Percentiles rank a stretch among this genome's conserved stretches.
Conservation (phyloP, 768 basidiomycete genomes). For the Kwoniella mangroviensis region DNA sequence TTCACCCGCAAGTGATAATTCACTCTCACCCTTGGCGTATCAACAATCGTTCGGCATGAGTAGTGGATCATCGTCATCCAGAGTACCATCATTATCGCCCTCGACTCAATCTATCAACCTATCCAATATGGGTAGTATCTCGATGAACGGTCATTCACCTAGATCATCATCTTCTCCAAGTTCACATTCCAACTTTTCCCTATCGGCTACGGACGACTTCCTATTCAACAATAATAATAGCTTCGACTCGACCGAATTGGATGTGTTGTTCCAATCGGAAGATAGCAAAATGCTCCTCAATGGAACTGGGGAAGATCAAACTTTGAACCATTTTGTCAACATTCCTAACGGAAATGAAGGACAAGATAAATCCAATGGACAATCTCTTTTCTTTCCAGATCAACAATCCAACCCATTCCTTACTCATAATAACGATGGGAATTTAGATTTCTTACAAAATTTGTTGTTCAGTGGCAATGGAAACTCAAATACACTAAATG, state of each 20-base stretch:
- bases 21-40: slow-evolving; percentile 7
- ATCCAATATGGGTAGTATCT: slow-evolving; percentile 9
- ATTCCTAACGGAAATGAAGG: slow-evolving; percentile 6
- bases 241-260: slow-evolving; percentile 37
- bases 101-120: slow-evolving; percentile 24
- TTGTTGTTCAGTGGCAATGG: slow-evolving; percentile 11
- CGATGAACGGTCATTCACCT: slow-evolving; percentile 32
- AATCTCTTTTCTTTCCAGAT: slow-evolving; percentile 8
- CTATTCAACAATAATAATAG: slow-evolving; percentile 26
- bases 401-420: slow-evolving; percentile 10
- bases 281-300: slow-evolving; percentile 4
- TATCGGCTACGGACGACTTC: slow-evolving; percentile 37
- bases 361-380: background rate
- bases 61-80: slow-evolving; percentile 22
- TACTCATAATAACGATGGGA: slow-evolving; percentile 1
- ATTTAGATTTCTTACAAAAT: slow-evolving; percentile 24
- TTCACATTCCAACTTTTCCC: slow-evolving; percentile 36
- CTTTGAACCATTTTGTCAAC: slow-evolving; percentile 16
- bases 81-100: slow-evolving; percentile 38
- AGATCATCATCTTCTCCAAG: slow-evolving; percentile 41
- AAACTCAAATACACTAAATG: background rate
- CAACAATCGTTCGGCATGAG: slow-evolving; percentile 5
- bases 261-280: slow-evolving; percentile 31
- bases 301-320: background rate
- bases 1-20: slow-evolving; percentile 14